phyloP scores from a whole-genome alignment of 192 early-diverging fungal species.

The Kappamyces sp. region DNA sequence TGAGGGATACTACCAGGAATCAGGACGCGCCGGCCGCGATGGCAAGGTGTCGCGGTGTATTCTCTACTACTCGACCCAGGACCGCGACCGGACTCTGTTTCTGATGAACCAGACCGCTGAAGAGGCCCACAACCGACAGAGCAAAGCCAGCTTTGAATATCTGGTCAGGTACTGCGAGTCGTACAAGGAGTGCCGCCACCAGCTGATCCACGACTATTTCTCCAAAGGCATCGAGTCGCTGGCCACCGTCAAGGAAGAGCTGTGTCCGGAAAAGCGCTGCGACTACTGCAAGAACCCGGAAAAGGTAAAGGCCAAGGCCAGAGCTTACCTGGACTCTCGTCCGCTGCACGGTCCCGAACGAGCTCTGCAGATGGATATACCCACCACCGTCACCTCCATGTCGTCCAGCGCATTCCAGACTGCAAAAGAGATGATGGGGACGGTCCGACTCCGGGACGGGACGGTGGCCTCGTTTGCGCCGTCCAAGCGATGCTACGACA shows the following conservation, averaged over 20 bases:
- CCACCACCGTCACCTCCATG: too few species aligned
- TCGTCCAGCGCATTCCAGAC: too few species aligned
- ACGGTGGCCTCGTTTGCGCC: conserved; percentile 2
- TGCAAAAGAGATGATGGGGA: too few species aligned
- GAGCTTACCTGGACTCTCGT: too few species aligned
- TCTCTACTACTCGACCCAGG: conserved; percentile 37
- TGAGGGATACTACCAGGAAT: conserved; percentile 79
- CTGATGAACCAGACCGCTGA: conserved; percentile 17
- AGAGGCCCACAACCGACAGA: conserved; percentile 3
- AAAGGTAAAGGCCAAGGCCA: conserved; percentile 19
- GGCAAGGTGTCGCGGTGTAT: conserved; percentile 34
- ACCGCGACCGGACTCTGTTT: conserved; percentile 33
- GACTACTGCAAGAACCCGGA: conserved; percentile 39
- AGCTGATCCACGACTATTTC: conserved; percentile 36
- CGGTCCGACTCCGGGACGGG: neutral
- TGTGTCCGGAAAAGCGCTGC: conserved; percentile 32
- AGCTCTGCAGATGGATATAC: too few species aligned
- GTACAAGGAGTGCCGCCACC: conserved; percentile 34
- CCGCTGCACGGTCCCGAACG: too few species aligned
- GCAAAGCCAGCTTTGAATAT: conserved; percentile 16
- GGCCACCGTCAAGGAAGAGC: neutral
- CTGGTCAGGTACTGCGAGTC: conserved; percentile 48
- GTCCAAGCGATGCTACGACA: conserved; percentile 1
- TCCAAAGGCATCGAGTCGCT: conserved; percentile 11
- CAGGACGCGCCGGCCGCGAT: conserved; percentile 48